Evolutionary conservation across 371 early-diverging fungal genomes (phyloP).

Genomic region (Mortierella sp.): DNA sequence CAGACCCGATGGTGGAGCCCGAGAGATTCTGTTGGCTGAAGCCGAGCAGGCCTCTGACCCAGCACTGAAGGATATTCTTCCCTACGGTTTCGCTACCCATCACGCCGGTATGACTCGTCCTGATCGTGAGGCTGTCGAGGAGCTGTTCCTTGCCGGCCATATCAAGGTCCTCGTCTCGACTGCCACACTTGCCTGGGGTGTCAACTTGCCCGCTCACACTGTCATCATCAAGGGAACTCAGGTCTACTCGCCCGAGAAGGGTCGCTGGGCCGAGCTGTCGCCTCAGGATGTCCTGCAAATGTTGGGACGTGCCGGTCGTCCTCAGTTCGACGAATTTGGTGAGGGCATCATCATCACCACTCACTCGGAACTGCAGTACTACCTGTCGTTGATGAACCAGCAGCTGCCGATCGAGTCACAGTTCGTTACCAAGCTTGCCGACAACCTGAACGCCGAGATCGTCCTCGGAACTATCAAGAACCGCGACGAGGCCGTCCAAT

Average conservation of each 20-base stretch:
- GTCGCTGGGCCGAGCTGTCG: slow-evolving; percentile 93
- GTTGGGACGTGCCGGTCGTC: slow-evolving; percentile 99
- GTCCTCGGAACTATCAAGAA: slow-evolving; percentile 93
- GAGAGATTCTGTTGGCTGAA: slow-evolving; percentile 88
- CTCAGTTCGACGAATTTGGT: slow-evolving; percentile 97
- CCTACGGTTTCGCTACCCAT: slow-evolving; percentile 98
- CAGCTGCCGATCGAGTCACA: slow-evolving; percentile 99
- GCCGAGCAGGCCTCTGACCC: slow-evolving; percentile 85
- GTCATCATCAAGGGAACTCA: slow-evolving; percentile 99
- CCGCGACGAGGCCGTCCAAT: slow-evolving; percentile 95
- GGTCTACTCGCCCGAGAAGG: slow-evolving; percentile 96
- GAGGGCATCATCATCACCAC: slow-evolving; percentile 98
- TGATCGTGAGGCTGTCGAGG: slow-evolving; percentile 96
- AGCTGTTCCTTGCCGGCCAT: slow-evolving; percentile 92
- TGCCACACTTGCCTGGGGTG: slow-evolving; percentile 99
- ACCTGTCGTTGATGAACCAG: slow-evolving; percentile 93
- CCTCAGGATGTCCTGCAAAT: slow-evolving; percentile 99
- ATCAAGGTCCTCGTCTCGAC: slow-evolving; percentile 98
- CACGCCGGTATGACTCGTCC: slow-evolving; percentile 99
- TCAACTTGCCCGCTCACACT: slow-evolving; percentile 99
- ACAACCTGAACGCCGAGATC: slow-evolving; percentile 98
- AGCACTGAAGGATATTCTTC: slow-evolving; percentile 89
- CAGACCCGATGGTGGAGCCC: slow-evolving; percentile 81
- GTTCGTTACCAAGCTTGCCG: slow-evolving; percentile 90
- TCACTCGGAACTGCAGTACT: slow-evolving; percentile 93